Evolutionary conservation across 2,329 filamentous ascomycete genomes (phyloP), one percentile per base, ranked within the genome.

Genomic region (Aspergillus tubingensis): DNA sequence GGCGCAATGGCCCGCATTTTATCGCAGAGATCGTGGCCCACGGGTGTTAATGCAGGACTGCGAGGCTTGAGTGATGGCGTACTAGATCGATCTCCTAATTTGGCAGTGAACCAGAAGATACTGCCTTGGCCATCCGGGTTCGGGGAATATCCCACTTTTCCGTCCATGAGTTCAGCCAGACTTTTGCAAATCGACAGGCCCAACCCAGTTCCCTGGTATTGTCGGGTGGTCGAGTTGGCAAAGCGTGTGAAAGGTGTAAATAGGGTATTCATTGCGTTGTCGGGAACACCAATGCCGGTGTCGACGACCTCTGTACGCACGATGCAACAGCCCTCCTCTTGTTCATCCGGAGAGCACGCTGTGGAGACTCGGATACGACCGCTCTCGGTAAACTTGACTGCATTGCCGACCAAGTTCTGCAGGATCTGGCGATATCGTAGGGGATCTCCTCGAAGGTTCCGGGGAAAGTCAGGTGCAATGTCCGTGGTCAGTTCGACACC

Each of bases 321-420:
- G 79, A 85, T 1, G 69, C 72, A 6, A 73, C 54, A 3, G 67
- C 72, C 74, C 1, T 78, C 72, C 41, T 81, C 75, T 41, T 85
- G 78, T 1, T 70, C 63, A 13, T 36, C 32, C 11, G 32, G 32
- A 2, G 77, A 58, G 6, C 82, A 71, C 0, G 74, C 76, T 0
- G 77, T 76, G 2, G 72, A 68, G 11, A 87, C 75, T 1, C 76
- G 74, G 32, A 88, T 79, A 59, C 78, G 79, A 0, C 85, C 85
- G 30, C 77, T 71, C 23, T 86, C 82, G 3, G 86, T 88, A 65
- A 88, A 88, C 63, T 88, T 88, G 44, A 81, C 80, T 1, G 85
- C 85, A 65, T 88, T 88, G 15, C 81, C 79, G 15, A 88, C 74
- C 5, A 88, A 75, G 63, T 88, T 88, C 63, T 87, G 84, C 17